Percentiles rank a stretch among this genome's conserved stretches.
phyloP scores from a whole-genome alignment of 805 yeast species.

The Candida nemodendra region DNA sequence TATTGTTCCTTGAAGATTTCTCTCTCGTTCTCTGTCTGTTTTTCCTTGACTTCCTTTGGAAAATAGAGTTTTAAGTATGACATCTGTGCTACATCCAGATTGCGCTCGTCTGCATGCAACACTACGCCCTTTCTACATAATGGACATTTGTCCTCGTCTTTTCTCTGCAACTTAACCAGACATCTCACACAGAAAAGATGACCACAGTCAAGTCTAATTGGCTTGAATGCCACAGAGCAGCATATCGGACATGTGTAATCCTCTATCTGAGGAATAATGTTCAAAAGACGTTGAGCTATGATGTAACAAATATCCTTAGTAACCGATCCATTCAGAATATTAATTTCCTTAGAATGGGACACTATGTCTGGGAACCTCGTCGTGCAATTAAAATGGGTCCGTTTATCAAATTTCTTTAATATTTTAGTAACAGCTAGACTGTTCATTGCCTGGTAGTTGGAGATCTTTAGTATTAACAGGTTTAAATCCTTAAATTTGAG shows the following conservation, averaged over 20 bases:
- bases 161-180: conserved; percentile 63
- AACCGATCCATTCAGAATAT: conserved; percentile 36
- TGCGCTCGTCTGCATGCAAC: conserved; percentile 54
- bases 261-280: conserved; percentile 68
- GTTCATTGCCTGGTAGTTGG: conserved; percentile 62
- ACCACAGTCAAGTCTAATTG: conserved; percentile 60
- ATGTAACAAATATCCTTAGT: conserved; percentile 54
- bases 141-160: conserved; percentile 61
- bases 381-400: conserved; percentile 54
- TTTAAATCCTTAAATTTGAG: conserved; percentile 53
- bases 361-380: conserved; percentile 40
- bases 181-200: conserved; percentile 76
- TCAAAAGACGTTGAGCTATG: conserved; percentile 52
- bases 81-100: conserved; percentile 56
- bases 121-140: conserved; percentile 60
- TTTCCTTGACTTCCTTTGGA: conserved; percentile 65
- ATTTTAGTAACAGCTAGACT: conserved; percentile 64
- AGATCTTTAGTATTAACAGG: conserved; percentile 50
- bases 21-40: conserved; percentile 52
- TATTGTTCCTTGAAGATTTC: conserved; percentile 45
- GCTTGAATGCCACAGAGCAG: conserved; percentile 67
- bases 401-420: conserved; percentile 73
- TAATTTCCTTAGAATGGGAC: conserved; percentile 16
- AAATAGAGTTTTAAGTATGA: conserved; percentile 55
- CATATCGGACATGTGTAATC: conserved; percentile 78